phyloP scores from a whole-genome alignment of 192 early-diverging fungal species.

The Backusella australiensis region DNA sequence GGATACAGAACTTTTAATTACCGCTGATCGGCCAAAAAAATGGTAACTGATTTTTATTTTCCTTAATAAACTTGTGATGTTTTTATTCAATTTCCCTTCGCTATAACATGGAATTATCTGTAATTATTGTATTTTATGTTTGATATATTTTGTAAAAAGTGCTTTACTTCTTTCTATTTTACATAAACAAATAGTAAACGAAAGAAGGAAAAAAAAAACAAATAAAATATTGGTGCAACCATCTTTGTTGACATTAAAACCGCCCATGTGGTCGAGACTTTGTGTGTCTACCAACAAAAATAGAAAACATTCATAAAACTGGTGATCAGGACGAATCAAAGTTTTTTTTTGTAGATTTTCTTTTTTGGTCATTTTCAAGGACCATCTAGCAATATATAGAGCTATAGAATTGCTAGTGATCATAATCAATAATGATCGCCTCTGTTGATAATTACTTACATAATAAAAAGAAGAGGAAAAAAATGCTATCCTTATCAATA shows the following conservation, averaged over 20 bases:
- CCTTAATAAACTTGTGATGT: background rate
- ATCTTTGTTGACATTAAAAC: background rate
- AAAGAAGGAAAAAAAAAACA: background rate
- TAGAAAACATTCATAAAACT: background rate
- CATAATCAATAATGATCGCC: too few relatives aligned
- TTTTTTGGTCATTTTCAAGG: background rate
- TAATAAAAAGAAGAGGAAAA: too few relatives aligned
- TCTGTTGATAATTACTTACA: too few relatives aligned
- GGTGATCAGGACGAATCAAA: background rate
- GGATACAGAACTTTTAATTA: background rate
- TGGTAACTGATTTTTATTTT: background rate
- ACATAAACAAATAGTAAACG: background rate
- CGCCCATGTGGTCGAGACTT: constrained; percentile 3
- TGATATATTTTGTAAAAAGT: too few relatives aligned
- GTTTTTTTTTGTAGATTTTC: background rate
- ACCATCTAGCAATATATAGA: background rate
- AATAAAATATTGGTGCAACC: background rate
- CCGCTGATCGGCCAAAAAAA: background rate
- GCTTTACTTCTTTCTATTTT: background rate
- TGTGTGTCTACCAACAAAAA: background rate
- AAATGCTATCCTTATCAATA: too few relatives aligned
- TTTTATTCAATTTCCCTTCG: background rate
- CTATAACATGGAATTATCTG: too few relatives aligned
- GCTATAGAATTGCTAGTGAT: too few relatives aligned
- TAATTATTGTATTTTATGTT: too few relatives aligned